Evolutionary conservation across 2,329 filamentous ascomycete genomes (phyloP).

Genomic region (Hypomyces perniciosus): DNA sequence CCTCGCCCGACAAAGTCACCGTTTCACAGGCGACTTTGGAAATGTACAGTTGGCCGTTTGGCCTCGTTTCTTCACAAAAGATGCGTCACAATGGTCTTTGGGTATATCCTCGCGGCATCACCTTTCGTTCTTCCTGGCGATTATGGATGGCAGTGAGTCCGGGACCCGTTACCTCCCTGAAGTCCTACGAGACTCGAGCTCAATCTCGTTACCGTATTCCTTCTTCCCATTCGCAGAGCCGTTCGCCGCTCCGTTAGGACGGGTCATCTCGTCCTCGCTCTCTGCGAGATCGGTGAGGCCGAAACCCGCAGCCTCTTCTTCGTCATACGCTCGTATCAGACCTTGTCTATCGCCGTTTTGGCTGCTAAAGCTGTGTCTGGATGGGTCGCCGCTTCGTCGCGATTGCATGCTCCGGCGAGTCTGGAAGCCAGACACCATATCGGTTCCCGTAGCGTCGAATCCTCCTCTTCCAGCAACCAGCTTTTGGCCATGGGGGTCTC

Average conservation of each 20-base stretch:
- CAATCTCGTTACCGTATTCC: slow-evolving; percentile 38
- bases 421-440: slow-evolving; percentile 81
- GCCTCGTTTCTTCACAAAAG: slow-evolving; percentile 5
- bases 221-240: slow-evolving; percentile 37
- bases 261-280: slow-evolving; percentile 54
- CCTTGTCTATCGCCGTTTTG: slow-evolving; percentile 68
- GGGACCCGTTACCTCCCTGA: slow-evolving; percentile 25
- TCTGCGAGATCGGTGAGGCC: slow-evolving; percentile 75
- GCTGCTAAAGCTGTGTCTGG: slow-evolving; percentile 58
- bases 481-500: slow-evolving; percentile 75
- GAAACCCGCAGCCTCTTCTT: slow-evolving; percentile 68
- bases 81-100: slow-evolving; percentile 5
- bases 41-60: slow-evolving; percentile 10
- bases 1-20: not conserved
- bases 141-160: not conserved
- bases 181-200: slow-evolving; percentile 44
- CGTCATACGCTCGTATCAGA: slow-evolving; percentile 83
- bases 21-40: slow-evolving; percentile 3
- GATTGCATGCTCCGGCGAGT: slow-evolving; percentile 92
- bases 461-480: slow-evolving; percentile 55
- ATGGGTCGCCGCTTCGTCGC: slow-evolving; percentile 64
- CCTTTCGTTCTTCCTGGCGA: slow-evolving; percentile 1
- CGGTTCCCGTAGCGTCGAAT: slow-evolving; percentile 79
- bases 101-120: slow-evolving; percentile 11
- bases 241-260: slow-evolving; percentile 23